Conservation (phyloP, 352 stramenopile species). For the Pythium grandisporangium region DNA sequence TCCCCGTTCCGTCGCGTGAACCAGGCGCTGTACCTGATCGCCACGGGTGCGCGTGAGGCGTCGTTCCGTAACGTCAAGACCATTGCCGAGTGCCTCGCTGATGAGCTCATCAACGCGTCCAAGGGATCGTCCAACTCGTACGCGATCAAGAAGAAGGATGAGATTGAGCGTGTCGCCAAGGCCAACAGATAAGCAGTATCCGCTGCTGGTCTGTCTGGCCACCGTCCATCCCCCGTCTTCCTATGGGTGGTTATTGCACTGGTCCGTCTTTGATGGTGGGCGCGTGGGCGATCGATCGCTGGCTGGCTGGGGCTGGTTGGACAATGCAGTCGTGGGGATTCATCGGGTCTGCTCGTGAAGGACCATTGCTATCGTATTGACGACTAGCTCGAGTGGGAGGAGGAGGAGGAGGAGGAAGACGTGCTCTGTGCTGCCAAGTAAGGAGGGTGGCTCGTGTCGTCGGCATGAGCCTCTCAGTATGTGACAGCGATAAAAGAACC, state of each 20-base stretch:
- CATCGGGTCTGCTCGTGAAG: too few relatives aligned
- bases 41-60: slow-evolving; percentile 95
- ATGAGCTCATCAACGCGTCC: slow-evolving; percentile 99
- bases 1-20: slow-evolving; percentile 99
- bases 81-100: slow-evolving; percentile 98
- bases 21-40: slow-evolving; percentile 98
- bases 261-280: too few relatives aligned
- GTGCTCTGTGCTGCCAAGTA: slow-evolving; percentile 2
- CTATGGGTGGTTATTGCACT: too few relatives aligned
- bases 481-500: too few relatives aligned
- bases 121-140: slow-evolving; percentile 99
- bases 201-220: too few relatives aligned
- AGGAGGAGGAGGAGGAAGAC: too few relatives aligned
- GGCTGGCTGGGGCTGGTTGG: too few relatives aligned
- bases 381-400: background rate
- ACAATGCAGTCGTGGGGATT: slow-evolving; percentile 1
- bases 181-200: slow-evolving; percentile 99
- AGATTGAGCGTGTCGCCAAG: slow-evolving; percentile 99
- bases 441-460: slow-evolving; percentile 10
- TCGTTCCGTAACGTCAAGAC: slow-evolving; percentile 99
- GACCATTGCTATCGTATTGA: background rate
- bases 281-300: too few relatives aligned
- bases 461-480: too few relatives aligned
- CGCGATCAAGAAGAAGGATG: slow-evolving; percentile 99
- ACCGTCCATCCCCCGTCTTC: too few relatives aligned